Percentiles rank a stretch among this genome's conserved stretches.
Evolutionary conservation across 805 yeast species (phyloP).

Genomic region (Starmerella floricola): DNA sequence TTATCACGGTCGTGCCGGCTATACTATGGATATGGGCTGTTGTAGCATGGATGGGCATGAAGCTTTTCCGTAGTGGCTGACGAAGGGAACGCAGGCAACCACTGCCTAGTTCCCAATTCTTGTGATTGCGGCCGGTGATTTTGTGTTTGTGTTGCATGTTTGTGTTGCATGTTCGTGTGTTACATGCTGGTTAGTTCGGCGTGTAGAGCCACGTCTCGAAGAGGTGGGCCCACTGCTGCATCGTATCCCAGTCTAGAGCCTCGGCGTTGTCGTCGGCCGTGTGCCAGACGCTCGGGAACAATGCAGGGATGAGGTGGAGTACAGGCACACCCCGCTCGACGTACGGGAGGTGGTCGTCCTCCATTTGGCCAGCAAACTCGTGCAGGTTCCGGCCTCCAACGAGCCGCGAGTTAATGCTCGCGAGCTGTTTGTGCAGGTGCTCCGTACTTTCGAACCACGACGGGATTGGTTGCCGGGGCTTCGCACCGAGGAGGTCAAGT

Average conservation of each 20-base stretch:
- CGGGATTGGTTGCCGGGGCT: slow-evolving; percentile 26
- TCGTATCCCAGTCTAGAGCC: slow-evolving; percentile 31
- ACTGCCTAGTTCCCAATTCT: background rate
- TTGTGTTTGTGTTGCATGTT: too few species aligned
- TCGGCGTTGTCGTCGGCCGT: slow-evolving; percentile 37
- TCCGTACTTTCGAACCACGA: slow-evolving; percentile 38
- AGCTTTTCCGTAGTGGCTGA: slow-evolving; percentile 62
- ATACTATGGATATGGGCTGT: slow-evolving; percentile 57
- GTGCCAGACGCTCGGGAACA: slow-evolving; percentile 46
- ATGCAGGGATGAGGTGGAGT: slow-evolving; percentile 42
- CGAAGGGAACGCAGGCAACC: background rate
- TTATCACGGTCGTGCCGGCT: slow-evolving; percentile 29
- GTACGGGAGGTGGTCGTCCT: slow-evolving; percentile 48
- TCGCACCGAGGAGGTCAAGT: slow-evolving; percentile 41
- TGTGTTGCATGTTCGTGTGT: too few species aligned
- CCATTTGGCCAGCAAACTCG: slow-evolving; percentile 19
- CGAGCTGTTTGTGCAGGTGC: slow-evolving; percentile 30
- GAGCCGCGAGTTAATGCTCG: slow-evolving; percentile 28
- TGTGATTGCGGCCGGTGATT: slow-evolving; percentile 22
- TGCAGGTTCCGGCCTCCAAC: slow-evolving; percentile 20
- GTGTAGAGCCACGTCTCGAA: slow-evolving; percentile 32
- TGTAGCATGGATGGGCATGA: slow-evolving; percentile 67
- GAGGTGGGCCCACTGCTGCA: slow-evolving; percentile 38
- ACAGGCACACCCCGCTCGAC: slow-evolving; percentile 36
- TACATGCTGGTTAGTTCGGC: too few species aligned